Conservation (phyloP, 495 filamentous ascomycete genomes). For the Chlorociboria aeruginascens region DNA sequence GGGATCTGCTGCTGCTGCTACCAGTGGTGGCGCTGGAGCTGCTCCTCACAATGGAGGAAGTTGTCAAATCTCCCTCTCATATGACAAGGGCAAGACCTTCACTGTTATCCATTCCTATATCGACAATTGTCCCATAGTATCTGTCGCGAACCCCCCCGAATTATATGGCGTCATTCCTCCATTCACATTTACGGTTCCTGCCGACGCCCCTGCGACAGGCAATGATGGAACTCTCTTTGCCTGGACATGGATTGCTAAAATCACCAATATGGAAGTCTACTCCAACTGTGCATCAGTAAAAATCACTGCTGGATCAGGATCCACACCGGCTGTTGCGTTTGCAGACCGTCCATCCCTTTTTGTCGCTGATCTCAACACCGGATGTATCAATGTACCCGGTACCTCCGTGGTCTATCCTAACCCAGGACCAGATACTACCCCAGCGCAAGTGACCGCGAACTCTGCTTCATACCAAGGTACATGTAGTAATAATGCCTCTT, state of each 20-base stretch:
- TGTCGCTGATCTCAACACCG: constrained; percentile 31
- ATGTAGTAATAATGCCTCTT: constrained; percentile 16
- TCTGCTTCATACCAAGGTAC: constrained; percentile 14
- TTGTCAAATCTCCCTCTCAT: constrained; percentile 52
- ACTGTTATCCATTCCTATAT: constrained; percentile 54
- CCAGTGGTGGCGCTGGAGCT: constrained; percentile 30
- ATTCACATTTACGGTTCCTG: constrained; percentile 54
- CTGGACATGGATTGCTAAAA: constrained; percentile 50
- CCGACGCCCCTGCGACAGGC: constrained; percentile 40
- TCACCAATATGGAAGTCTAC: constrained; percentile 59
- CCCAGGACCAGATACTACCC: constrained; percentile 41
- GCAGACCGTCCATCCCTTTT: constrained; percentile 43
- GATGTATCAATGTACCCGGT: constrained; percentile 30
- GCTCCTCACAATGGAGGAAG: constrained; percentile 52
- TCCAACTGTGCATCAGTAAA: constrained; percentile 52
- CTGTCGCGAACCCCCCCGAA: constrained; percentile 17
- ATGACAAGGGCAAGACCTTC: constrained; percentile 51
- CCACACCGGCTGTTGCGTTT: constrained; percentile 26
- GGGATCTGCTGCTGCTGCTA: no score
- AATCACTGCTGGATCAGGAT: constrained; percentile 29
- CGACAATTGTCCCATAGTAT: constrained; percentile 43
- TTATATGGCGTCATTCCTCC: no score
- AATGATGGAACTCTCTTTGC: constrained; percentile 42
- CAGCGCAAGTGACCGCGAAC: constrained; percentile 1
- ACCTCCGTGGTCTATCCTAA: constrained; percentile 52